Conservation (phyloP, 2,329 filamentous ascomycete genomes). For the Fusarium avenaceum region DNA sequence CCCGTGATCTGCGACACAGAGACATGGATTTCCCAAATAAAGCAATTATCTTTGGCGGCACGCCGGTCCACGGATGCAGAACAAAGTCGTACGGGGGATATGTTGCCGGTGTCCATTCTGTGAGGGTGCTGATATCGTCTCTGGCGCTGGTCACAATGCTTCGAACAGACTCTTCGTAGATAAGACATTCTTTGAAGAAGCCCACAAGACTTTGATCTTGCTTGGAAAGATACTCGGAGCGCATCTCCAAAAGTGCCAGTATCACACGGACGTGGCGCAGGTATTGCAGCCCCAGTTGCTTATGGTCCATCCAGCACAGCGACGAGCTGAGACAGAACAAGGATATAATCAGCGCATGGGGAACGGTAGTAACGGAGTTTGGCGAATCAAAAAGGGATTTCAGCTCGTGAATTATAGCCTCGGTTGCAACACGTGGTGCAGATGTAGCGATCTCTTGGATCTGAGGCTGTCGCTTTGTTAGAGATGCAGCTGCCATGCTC, state of each 20-base stretch:
- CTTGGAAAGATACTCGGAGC: conserved; percentile 16
- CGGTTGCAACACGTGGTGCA: conserved; percentile 34
- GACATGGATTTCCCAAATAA: conserved; percentile 43
- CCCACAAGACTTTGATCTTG: conserved; percentile 29
- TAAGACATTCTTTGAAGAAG: conserved; percentile 42
- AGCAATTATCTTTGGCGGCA: conserved; percentile 37
- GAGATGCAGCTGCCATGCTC: conserved; percentile 41
- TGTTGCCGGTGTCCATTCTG: conserved; percentile 26
- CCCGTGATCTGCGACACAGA: conserved; percentile 36
- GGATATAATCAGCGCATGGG: conserved; percentile 35
- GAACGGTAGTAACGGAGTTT: conserved; percentile 27
- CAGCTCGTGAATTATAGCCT: conserved; percentile 38
- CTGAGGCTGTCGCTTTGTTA: conserved; percentile 22
- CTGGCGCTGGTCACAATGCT: conserved; percentile 38
- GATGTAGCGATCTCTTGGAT: conserved; percentile 36
- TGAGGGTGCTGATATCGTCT: conserved; percentile 38
- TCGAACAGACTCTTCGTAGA: conserved; percentile 41
- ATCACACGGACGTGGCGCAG: conserved; percentile 39
- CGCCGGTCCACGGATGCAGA: conserved; percentile 40
- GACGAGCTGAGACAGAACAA: conserved; percentile 42
- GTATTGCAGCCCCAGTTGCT: conserved; percentile 42
- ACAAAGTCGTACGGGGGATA: conserved; percentile 36
- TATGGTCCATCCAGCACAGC: conserved; percentile 39
- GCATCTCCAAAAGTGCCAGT: conserved; percentile 34
- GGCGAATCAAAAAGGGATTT: conserved; percentile 28